phyloP scores from a whole-genome alignment of 2,329 filamentous ascomycete genomes.

The Bipolaris sorokiniana region DNA sequence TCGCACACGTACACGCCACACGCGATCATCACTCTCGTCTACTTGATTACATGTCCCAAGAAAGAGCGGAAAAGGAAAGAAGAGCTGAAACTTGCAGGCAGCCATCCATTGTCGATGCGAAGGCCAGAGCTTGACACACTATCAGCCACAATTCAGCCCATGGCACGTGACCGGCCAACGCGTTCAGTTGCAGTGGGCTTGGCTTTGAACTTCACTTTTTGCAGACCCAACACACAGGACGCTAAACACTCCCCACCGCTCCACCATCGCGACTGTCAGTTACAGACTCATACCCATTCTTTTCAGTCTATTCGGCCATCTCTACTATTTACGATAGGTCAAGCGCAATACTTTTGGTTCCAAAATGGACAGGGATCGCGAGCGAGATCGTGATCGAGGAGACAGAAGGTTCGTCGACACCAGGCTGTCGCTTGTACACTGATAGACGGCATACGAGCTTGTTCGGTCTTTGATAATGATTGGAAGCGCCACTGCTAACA shows the following conservation, averaged over 20 bases:
- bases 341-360: neutral
- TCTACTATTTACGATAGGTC: neutral
- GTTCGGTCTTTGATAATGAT: neutral
- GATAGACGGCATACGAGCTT: constrained; percentile 2
- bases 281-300: constrained; percentile 1
- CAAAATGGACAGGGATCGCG: constrained; percentile 49
- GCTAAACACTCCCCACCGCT: constrained; percentile 11
- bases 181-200: constrained; percentile 22
- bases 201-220: constrained; percentile 40
- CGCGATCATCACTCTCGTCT: neutral
- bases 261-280: constrained; percentile 5
- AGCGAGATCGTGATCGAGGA: constrained; percentile 51
- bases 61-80: neutral
- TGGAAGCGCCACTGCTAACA: constrained; percentile 18
- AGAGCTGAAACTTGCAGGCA: neutral
- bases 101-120: constrained; percentile 2
- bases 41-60: neutral
- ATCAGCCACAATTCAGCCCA: constrained; percentile 1
- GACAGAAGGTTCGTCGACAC: constrained; percentile 52
- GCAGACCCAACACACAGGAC: constrained; percentile 17
- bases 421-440: constrained; percentile 17
- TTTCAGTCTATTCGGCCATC: constrained; percentile 7
- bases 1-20: neutral
- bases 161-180: constrained; percentile 19
- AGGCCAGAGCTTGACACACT: constrained; percentile 4